These are phyloP conservation scores for Cardiospermum halicacabum DNA, from an alignment of 345 rosid genomes.

Conservation along the genomic window DNA sequence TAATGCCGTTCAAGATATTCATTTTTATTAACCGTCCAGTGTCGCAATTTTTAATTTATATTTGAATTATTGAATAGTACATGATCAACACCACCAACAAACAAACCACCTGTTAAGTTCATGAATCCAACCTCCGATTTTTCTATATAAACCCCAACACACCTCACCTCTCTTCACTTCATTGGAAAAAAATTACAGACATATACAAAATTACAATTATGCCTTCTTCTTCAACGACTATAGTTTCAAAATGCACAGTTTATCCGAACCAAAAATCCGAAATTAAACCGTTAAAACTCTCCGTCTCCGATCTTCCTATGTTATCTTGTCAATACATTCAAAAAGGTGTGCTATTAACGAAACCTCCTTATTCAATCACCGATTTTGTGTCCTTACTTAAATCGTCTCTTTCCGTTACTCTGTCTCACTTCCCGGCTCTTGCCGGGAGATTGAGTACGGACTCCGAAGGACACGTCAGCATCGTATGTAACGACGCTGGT, in stretches of 20 bases:
- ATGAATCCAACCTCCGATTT: slow-evolving; percentile 37
- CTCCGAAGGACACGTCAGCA: slow-evolving; percentile 51
- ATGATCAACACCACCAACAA: slow-evolving; percentile 6
- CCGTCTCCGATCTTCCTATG: slow-evolving; percentile 95
- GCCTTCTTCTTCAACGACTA: slow-evolving; percentile 49
- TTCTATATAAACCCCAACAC: slow-evolving; percentile 38
- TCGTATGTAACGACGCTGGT: slow-evolving; percentile 75
- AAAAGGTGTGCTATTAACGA: slow-evolving; percentile 70
- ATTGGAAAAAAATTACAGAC: not conserved
- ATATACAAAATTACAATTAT: slow-evolving; percentile 9
- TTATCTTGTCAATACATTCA: slow-evolving; percentile 97
- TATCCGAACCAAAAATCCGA: slow-evolving; percentile 44
- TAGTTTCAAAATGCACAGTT: slow-evolving; percentile 55
- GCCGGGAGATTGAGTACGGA: slow-evolving; percentile 80
- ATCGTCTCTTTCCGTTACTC: slow-evolving; percentile 59
- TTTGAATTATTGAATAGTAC: too few relatives aligned
- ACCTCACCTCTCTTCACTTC: not conserved
- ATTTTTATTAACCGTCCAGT: too few relatives aligned
- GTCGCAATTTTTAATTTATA: too few relatives aligned
- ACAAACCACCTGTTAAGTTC: slow-evolving; percentile 30
- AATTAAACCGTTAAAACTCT: slow-evolving; percentile 46
- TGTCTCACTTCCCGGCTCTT: slow-evolving; percentile 72
- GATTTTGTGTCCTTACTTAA: slow-evolving; percentile 45
- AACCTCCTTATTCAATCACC: slow-evolving; percentile 40
- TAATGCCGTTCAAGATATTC: too few relatives aligned